These are phyloP conservation scores for Pharnaceum exiguum DNA, from an alignment of 148 eudicot species.

Conservation along the genomic window DNA sequence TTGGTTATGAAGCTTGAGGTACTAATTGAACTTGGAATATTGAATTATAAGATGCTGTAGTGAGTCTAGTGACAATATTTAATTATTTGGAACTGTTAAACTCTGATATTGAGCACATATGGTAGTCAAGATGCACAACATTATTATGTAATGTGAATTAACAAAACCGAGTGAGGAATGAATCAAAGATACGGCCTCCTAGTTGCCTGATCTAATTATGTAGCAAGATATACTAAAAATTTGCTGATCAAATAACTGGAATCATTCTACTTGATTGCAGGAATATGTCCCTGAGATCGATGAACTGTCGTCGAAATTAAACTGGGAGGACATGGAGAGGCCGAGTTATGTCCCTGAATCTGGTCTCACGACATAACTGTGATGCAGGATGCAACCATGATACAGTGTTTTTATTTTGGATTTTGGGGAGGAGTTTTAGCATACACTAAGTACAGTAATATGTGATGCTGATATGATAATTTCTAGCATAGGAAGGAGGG, in stretches of 20 bases:
- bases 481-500: constrained; percentile 20
- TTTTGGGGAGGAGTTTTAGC: constrained; percentile 12
- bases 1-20: constrained; percentile 89
- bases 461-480: constrained; percentile 25
- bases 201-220: too few species aligned
- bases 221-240: constrained; percentile 2
- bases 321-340: constrained; percentile 74
- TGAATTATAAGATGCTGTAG: not conserved
- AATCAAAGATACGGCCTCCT: not conserved
- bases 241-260: constrained; percentile 2
- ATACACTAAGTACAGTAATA: constrained; percentile 30
- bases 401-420: constrained; percentile 4
- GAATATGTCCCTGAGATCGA: constrained; percentile 80
- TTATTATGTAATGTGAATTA: not conserved
- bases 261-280: constrained; percentile 29
- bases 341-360: constrained; percentile 44
- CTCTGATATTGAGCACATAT: not conserved
- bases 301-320: constrained; percentile 62
- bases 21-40: constrained; percentile 17
- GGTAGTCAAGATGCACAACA: constrained; percentile 12
- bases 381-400: constrained; percentile 2
- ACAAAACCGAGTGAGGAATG: constrained; percentile 1
- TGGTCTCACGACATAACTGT: constrained; percentile 24
- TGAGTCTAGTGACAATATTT: not conserved
- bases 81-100: constrained; percentile 1